Evolutionary conservation across 331 rosid genomes (phyloP), one percentile per base, ranked within the genome.

Genomic region (Saraca asoca): DNA sequence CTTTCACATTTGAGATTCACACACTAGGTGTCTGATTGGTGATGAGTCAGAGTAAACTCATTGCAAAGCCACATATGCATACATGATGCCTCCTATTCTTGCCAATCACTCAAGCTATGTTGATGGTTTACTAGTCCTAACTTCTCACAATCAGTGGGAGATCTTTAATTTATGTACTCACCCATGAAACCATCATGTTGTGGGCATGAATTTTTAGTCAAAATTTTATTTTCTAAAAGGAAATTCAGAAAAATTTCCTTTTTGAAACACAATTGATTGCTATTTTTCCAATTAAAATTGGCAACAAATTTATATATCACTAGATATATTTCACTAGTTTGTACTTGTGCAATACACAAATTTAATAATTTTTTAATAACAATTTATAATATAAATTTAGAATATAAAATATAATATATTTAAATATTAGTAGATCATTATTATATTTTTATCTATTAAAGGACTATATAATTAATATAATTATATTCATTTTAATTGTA

Each of bases 61-160:
- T 16, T 42, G 5, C 9, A 6, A 35, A 31, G 55, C 9, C 44
- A 14, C 42, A 33, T 7, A 63, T n/a, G n/a, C n/a, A 13, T 11
- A 15, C 10, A 31, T 33, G 58, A 12, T 42, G 35, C 13, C 16
- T n/a, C 14, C 55, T 14, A 7, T 16, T 39, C 49, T 29, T 10
- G 20, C 62, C 41, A 13, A 0, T 11, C 14, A 18, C 19, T 51
- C 75, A 60, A 39, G 61, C 61, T 9, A 50, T 60, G 16, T 15
- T 50, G 34, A 59, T 70, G 75, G 35, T 6, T 52, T 43, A 59
- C 61, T 49, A 2, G 53, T 20, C 18, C 34, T 17, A 1, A 11
- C 53, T 38, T 37, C 68, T 19, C 75, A 49, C 61, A 48, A 35
- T 58, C 11, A 4, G 41, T 19, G 51, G 18, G 39, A 45, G 41